Base-by-base conservation (phyloP, 495 filamentous ascomycete species). In the Talaromyces adpressus region DNA sequence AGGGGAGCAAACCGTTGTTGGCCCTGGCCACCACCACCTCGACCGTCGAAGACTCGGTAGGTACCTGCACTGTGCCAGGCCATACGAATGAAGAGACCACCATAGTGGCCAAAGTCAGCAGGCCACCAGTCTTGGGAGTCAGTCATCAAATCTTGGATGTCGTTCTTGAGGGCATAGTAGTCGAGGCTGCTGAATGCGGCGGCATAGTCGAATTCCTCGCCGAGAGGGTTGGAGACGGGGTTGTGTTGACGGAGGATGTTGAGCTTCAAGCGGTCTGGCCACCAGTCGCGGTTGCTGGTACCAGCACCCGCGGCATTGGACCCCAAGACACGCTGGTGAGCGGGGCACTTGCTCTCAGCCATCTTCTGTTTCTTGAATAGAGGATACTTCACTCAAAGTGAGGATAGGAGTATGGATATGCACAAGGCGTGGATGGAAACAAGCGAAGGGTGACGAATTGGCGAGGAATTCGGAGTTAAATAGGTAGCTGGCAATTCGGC, bases 91-190 rank as follows among this genome's bases (percentile, higher is more conserved):
- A 91, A 90, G 57, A 91, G 80, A 71, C 88, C 88, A 63, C 87
- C 88, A 65, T 91, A 91, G 78, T 90, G 87, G 45, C 87, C 87
- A 70, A 89, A 89, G 72, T 91, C 88, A 20, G 88, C 88, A 9
- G 88, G 88, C 88, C 88, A 91, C 81, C 81, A 90, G 29, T 88
- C 84, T 76, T 91, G 84, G 27, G 88, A 91, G 71, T 89, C 85
- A 53, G 87, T 91, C 86, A 90, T 89, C 67, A 91, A 68, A 36
- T 75, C 76, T 25, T 74, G 62, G 2, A 91, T 72, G 67, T 91
- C 88, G 69, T 88, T 84, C 87, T 91, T 90, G 67, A 91, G 75
- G 32, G 72, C 87, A 62, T 81, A 77, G 71, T 89, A 90, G 77
- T 91, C 88, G 25, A 91, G 77, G 66, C 70, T 82, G 76, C 88